Conservation (phyloP, 306 rosid genomes). For the Malus orientalis region DNA sequence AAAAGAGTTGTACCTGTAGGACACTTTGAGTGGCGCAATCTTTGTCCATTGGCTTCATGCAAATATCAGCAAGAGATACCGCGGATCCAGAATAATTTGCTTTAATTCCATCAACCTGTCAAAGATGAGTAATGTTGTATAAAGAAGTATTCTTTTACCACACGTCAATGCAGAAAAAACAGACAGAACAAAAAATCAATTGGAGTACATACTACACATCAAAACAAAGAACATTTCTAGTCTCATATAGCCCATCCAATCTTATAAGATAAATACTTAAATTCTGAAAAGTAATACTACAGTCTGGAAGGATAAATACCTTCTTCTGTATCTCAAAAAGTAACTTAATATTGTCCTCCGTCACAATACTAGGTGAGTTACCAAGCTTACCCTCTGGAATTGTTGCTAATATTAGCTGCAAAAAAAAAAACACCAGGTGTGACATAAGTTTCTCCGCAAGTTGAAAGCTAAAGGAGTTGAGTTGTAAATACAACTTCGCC, state of each 20-base stretch:
- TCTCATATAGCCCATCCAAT: background rate
- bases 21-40: constrained; percentile 94
- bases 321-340: constrained; percentile 86
- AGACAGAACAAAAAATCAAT: background rate
- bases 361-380: constrained; percentile 66
- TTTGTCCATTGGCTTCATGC: constrained; percentile 93
- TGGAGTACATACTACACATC: background rate
- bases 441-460: background rate
- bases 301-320: constrained; percentile 37
- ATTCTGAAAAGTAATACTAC: constrained; percentile 7
- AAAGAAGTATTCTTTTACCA: background rate
- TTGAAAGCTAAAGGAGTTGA: background rate
- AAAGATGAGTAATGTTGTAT: constrained; percentile 16
- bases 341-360: constrained; percentile 74
- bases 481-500: background rate
- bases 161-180: background rate
- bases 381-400: constrained; percentile 49
- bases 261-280: background rate
- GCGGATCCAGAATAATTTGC: constrained; percentile 67
- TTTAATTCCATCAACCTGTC: constrained; percentile 71
- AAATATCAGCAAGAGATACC: constrained; percentile 75
- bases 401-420: constrained; percentile 76
- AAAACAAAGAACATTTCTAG: background rate
- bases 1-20: constrained; percentile 58
- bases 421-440: constrained; percentile 2